phyloP scores from a whole-genome alignment of 176 grass and related monocot species.

The Avena eriantha region DNA sequence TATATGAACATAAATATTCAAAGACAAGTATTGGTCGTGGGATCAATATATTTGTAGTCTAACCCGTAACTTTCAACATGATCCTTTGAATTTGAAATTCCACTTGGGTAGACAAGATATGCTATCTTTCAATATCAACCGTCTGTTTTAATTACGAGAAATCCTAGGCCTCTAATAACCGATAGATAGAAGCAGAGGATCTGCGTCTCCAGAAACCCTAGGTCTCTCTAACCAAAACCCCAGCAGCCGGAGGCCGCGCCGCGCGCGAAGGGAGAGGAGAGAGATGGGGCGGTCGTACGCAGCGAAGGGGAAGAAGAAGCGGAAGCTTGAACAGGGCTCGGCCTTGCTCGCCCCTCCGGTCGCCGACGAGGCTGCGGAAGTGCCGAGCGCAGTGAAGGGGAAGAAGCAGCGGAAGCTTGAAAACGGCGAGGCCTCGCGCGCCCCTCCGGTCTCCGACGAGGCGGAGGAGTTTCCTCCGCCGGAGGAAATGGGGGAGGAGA shows the following conservation, averaged over 20 bases:
- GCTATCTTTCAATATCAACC: no score
- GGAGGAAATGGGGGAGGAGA: conserved; percentile 23
- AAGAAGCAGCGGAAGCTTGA: conserved; percentile 79
- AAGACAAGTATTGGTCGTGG: no score
- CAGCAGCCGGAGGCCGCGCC: not conserved
- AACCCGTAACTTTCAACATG: no score
- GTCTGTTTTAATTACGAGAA: no score
- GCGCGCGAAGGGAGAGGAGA: conserved; percentile 1
- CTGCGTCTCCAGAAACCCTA: conserved; percentile 51
- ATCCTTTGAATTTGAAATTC: no score
- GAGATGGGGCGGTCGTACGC: conserved; percentile 73
- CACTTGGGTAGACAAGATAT: no score
- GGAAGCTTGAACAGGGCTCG: not conserved
- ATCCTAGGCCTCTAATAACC: no score
- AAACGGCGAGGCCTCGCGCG: conserved; percentile 38
- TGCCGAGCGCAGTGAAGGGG: conserved; percentile 44
- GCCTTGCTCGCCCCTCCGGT: not conserved
- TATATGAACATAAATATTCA: no score
- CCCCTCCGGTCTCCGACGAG: conserved; percentile 30
- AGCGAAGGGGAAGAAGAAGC: conserved; percentile 14
- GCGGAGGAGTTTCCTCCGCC: conserved; percentile 31
- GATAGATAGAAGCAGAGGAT: no score
- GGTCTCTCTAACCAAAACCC: not conserved
- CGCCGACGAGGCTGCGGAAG: not conserved
- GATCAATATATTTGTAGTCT: no score